Evolutionary conservation across 306 rosid genomes (phyloP).

Genomic region (Trichosanthes cucumerina): DNA sequence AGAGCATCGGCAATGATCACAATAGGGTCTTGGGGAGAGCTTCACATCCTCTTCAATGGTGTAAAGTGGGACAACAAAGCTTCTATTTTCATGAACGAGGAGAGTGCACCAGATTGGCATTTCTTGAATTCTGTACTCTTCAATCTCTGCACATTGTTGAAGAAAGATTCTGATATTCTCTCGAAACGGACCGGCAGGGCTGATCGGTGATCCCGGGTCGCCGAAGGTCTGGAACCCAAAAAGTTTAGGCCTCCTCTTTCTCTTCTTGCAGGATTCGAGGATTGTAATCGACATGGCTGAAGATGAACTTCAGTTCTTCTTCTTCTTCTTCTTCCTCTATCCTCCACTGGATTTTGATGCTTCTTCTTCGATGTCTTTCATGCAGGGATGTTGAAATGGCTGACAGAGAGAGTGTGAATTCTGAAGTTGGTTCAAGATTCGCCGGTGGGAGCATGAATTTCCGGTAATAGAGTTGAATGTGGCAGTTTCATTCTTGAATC

Average conservation of each 20-base stretch:
- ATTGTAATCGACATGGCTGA: constrained; percentile 43
- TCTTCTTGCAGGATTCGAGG: constrained; percentile 51
- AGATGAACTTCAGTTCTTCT: constrained; percentile 1
- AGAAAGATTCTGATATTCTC: constrained; percentile 59
- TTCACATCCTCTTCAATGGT: constrained; percentile 56
- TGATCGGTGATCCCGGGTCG: constrained; percentile 42
- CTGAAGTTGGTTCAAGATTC: background rate
- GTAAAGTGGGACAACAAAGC: constrained; percentile 54
- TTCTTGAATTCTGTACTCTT: constrained; percentile 39
- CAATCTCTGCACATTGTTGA: constrained; percentile 48
- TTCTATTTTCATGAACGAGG: constrained; percentile 48
- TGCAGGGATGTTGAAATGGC: background rate
- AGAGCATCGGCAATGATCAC: constrained; percentile 68
- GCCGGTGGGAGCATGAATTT: background rate
- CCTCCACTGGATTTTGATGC: constrained; percentile 6
- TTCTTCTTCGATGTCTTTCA: constrained; percentile 11
- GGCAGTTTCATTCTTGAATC: background rate
- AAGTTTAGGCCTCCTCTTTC: constrained; percentile 51
- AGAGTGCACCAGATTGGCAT: constrained; percentile 67
- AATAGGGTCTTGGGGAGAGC: constrained; percentile 43
- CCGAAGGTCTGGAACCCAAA: constrained; percentile 49
- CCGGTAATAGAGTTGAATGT: background rate
- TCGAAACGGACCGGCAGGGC: constrained; percentile 42
- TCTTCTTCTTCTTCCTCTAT: constrained; percentile 8
- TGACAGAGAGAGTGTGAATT: background rate